Evolutionary conservation across 257 asterid genomes (phyloP).

Genomic region (Salvia rosmarinus): DNA sequence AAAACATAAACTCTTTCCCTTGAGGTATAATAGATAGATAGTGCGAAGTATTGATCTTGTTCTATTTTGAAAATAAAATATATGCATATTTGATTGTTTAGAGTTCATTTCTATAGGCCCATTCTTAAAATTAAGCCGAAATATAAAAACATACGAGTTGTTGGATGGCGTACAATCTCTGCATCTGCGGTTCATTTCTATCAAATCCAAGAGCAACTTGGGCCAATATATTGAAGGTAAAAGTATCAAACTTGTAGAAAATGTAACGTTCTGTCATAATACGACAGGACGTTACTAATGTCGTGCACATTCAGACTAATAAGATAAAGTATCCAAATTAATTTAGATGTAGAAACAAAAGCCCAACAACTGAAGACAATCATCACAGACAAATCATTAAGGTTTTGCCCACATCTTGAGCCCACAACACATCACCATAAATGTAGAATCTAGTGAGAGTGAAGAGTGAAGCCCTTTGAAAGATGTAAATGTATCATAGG

Average conservation of each 20-base stretch:
- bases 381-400: background rate
- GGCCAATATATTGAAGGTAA: background rate
- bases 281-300: conserved; percentile 3
- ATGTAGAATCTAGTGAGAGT: background rate
- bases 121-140: background rate
- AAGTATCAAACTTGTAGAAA: background rate
- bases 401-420: background rate
- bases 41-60: too few relatives aligned
- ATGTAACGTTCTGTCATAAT: background rate
- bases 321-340: background rate
- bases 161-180: background rate
- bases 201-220: conserved; percentile 15
- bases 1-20: too few relatives aligned
- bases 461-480: too few relatives aligned
- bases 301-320: background rate
- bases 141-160: background rate
- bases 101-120: background rate
- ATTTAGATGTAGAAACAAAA: background rate
- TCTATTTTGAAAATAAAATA: too few relatives aligned
- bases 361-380: background rate
- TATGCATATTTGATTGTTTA: background rate
- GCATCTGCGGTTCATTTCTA: conserved; percentile 11
- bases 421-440: background rate
- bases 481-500: background rate
- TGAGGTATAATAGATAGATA: too few relatives aligned